Evolutionary conservation across 306 rosid species (phyloP).

Genomic region (Citrullus mucosospermus): DNA sequence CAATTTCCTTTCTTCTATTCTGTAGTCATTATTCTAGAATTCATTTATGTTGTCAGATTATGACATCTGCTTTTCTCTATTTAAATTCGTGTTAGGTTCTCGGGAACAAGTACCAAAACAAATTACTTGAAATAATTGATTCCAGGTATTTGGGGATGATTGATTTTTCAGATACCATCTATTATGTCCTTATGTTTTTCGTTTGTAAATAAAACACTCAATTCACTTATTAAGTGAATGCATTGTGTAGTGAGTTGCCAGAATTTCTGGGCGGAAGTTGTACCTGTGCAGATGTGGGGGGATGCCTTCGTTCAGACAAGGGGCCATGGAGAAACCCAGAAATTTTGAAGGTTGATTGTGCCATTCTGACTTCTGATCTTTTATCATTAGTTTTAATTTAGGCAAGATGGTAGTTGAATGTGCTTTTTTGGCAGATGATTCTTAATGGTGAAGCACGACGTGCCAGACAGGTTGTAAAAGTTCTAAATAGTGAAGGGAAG

Average conservation of each 20-base stretch:
- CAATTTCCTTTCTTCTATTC: slow-evolving; percentile 10
- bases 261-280: slow-evolving; percentile 92
- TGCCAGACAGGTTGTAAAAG: slow-evolving; percentile 81
- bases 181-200: neutral
- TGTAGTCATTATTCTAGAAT: neutral
- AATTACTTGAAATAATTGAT: slow-evolving; percentile 79
- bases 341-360: slow-evolving; percentile 56
- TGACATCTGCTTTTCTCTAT: neutral
- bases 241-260: slow-evolving; percentile 72
- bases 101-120: slow-evolving; percentile 91
- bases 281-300: slow-evolving; percentile 78
- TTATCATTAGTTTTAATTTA: slow-evolving; percentile 2
- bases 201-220: neutral
- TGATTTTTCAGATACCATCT: neutral
- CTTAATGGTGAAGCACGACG: slow-evolving; percentile 64
- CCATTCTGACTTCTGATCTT: neutral
- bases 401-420: slow-evolving; percentile 15
- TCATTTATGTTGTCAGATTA: neutral
- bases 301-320: slow-evolving; percentile 91
- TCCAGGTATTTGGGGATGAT: slow-evolving; percentile 46
- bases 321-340: slow-evolving; percentile 98
- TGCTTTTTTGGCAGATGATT: slow-evolving; percentile 52
- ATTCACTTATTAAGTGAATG: neutral
- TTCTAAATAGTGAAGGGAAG: slow-evolving; percentile 80
- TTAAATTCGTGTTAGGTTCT: slow-evolving; percentile 49